Conservation (phyloP, 2,329 filamentous ascomycete species). For the Ophiosphaerella herpotricha region DNA sequence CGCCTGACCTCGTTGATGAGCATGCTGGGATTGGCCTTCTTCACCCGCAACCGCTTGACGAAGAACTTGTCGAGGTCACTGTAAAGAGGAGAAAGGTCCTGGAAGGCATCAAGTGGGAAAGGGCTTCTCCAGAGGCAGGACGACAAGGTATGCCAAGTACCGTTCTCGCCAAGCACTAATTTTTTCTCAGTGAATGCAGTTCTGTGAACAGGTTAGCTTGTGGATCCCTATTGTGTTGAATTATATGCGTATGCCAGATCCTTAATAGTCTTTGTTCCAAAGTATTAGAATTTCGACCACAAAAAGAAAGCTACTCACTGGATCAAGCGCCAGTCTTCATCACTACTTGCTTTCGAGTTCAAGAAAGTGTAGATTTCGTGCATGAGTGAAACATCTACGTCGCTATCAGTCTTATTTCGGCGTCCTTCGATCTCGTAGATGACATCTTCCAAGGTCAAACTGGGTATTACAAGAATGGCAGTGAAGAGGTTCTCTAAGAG, state of each 20-base stretch:
- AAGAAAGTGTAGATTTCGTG: conserved; percentile 4
- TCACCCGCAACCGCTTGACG: conserved; percentile 8
- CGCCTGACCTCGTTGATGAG: conserved; percentile 18
- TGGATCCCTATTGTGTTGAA: no score
- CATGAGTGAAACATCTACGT: neutral
- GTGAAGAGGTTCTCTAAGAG: conserved; percentile 3
- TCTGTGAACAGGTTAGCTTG: conserved; percentile 3
- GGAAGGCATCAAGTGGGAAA: conserved; percentile 12
- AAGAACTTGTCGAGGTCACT: conserved; percentile 9
- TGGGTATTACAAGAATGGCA: neutral
- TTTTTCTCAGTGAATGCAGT: conserved; percentile 4
- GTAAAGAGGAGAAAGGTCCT: conserved; percentile 14
- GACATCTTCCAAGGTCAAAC: neutral
- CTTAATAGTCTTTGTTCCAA: no score
- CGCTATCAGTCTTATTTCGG: neutral
- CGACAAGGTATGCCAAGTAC: conserved; percentile 8
- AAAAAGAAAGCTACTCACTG: conserved; percentile 1
- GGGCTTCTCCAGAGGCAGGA: conserved; percentile 21
- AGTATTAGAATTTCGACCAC: no score
- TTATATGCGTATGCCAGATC: neutral
- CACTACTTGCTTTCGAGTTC: neutral
- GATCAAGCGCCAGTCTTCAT: conserved; percentile 4
- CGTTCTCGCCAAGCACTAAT: conserved; percentile 10
- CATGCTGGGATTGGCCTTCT: conserved; percentile 17
- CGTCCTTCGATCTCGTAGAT: conserved; percentile 1